Conservation (phyloP, 2,329 filamentous ascomycete genomes). For the Escovopsis sp. region DNA sequence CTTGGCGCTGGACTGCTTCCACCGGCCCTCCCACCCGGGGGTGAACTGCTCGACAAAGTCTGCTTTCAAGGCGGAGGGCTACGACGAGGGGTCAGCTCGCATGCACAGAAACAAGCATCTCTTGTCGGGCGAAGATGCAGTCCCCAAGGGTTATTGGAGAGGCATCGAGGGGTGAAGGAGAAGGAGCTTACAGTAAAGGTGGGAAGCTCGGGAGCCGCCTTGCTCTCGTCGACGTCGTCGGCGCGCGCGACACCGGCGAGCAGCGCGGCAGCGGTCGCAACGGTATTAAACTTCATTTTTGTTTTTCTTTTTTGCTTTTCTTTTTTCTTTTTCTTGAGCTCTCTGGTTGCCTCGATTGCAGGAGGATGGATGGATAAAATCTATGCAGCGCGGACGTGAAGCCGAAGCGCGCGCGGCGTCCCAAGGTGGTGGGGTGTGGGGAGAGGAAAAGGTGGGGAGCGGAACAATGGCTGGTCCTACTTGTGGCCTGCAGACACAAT, state of each 20-base stretch:
- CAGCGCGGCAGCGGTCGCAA: conserved; percentile 59
- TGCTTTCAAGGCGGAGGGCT: conserved; percentile 82
- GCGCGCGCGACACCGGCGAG: conserved; percentile 55
- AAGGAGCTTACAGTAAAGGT: conserved; percentile 66
- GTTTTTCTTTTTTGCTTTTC: no score
- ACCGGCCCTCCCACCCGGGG: conserved; percentile 84
- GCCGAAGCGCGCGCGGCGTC: no score
- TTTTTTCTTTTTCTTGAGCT: no score
- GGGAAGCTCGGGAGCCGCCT: conserved; percentile 51
- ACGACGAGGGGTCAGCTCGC: conserved; percentile 1
- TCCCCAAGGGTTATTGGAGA: not conserved
- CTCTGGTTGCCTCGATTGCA: no score
- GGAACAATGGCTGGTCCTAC: no score
- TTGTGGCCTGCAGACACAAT: no score
- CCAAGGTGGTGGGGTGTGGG: conserved; percentile 18
- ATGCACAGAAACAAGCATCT: no score
- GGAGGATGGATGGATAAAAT: no score
- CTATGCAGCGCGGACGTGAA: no score
- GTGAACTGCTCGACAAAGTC: conserved; percentile 98
- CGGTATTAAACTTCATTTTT: conserved; percentile 68
- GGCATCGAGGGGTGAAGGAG: not conserved
- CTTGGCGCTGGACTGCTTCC: conserved; percentile 93
- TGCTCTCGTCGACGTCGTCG: conserved; percentile 50
- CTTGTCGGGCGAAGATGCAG: no score
- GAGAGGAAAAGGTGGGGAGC: conserved; percentile 32